Base-by-base conservation (phyloP, 805 yeast genomes). In the Cyberlindnera amylophila region DNA sequence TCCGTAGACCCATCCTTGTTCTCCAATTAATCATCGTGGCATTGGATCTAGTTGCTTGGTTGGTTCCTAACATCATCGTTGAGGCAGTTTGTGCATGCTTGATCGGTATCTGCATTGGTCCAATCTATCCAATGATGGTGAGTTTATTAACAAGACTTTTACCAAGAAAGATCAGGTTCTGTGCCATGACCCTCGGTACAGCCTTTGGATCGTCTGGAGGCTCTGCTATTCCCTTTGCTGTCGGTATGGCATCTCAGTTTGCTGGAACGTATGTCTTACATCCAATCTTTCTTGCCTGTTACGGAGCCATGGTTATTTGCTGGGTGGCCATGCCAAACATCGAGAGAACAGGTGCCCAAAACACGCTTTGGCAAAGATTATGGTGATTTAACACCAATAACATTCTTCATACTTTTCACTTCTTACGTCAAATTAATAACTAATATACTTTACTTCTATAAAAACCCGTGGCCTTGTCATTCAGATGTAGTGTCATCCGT, bases 151-250 rank as follows among this genome's bases (percentile, higher is more conserved):
- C 74, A 1, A 62, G 63, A 42, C 63, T 75, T 27, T 50, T 76
- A 14, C 81, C 81, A 4, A 58, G 79, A 42, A 74, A 70, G 56
- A 73, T 75, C 43, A 77, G 72, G 54, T 69, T 72, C 35, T 67
- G 74, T 29, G 66, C 79, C 0, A 53, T 76, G 50, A 74, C 79
- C 1, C 64, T 76, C 34, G 69, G 68, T 59, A 72, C 79, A 1
- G 79, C 81, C 0, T 74, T 75, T 54, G 82, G 82, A 0, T 68
- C 76, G 8, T 66, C 75, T 16, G 82, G 82, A 14, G 82, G 81
- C n/a, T 77, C 80, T 2, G 52, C 75, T 4, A 66, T 74, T 44
- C 81, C 81, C 21, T 75, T 76, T 49, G 35, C 74, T 13, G 73
- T 75, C 13, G 82, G 82, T 29, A 55, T 76, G 39, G 59, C 73